These are phyloP conservation scores for Claviceps paspali DNA, from an alignment of 2,329 filamentous ascomycete genomes.

Conservation along the genomic window DNA sequence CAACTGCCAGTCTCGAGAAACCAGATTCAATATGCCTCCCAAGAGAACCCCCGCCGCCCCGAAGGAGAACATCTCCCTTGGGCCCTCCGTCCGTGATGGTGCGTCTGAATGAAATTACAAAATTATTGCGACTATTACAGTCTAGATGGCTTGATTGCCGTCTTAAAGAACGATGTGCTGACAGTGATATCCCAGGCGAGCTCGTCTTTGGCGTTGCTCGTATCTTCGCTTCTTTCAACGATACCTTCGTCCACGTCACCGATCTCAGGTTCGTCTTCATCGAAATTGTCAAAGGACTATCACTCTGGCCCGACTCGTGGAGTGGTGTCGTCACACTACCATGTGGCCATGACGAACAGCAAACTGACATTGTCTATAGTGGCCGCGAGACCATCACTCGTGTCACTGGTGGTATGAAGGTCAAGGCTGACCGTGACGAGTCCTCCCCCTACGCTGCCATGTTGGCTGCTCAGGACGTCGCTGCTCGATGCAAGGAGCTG, in stretches of 20 bases:
- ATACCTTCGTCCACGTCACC: slow-evolving; percentile 96
- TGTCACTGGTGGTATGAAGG: slow-evolving; percentile 99
- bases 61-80: slow-evolving; percentile 97
- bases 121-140: too few species aligned
- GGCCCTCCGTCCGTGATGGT: slow-evolving; percentile 94
- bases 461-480: slow-evolving; percentile 99
- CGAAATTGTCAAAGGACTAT: background rate
- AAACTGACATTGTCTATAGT: slow-evolving; percentile 35
- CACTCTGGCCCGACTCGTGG: too few species aligned
- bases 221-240: slow-evolving; percentile 90
- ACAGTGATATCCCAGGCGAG: slow-evolving; percentile 46
- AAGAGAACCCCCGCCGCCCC: slow-evolving; percentile 73
- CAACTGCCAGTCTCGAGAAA: slow-evolving; percentile 20
- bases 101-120: slow-evolving; percentile 12
- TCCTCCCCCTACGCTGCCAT: slow-evolving; percentile 99
- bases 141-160: too few species aligned
- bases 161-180: slow-evolving; percentile 4
- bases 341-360: too few species aligned
- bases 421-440: slow-evolving; percentile 99
- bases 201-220: slow-evolving; percentile 96
- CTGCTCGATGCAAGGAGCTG: slow-evolving; percentile 62
- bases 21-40: slow-evolving; percentile 65
- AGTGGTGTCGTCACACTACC: too few species aligned
- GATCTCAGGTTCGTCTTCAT: slow-evolving; percentile 67
- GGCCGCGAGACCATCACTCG: slow-evolving; percentile 99